Evolutionary conservation across 768 basidiomycete species (phyloP).

Genomic region (Neoboletus brunneissimus): DNA sequence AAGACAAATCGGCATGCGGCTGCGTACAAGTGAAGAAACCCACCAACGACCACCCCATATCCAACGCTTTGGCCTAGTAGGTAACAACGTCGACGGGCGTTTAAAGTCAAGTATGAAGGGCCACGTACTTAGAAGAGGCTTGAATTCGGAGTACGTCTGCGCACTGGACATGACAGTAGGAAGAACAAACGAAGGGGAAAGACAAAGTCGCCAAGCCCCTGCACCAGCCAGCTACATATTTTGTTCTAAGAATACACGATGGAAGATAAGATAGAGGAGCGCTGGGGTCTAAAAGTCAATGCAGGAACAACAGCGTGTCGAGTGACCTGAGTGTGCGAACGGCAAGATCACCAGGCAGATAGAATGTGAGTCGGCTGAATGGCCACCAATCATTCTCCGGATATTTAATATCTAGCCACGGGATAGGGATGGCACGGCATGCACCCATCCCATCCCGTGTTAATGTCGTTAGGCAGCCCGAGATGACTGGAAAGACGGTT

Average conservation of each 20-base stretch:
- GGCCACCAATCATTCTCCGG: neutral
- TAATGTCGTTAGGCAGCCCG: neutral
- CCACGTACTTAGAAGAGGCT: constrained; percentile 37
- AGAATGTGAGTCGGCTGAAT: neutral
- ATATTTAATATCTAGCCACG: neutral
- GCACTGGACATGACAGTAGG: constrained; percentile 12
- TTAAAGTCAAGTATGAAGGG: neutral
- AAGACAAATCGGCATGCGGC: neutral
- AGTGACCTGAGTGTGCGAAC: constrained; percentile 1
- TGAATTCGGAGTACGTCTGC: constrained; percentile 35
- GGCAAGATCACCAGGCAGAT: neutral
- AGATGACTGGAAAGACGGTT: neutral
- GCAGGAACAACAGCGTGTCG: neutral
- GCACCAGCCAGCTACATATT: constrained; percentile 1
- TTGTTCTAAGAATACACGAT: constrained; percentile 2
- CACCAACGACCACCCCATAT: constrained; percentile 49
- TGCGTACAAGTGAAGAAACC: constrained; percentile 2
- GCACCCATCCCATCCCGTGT: neutral
- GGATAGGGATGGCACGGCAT: neutral
- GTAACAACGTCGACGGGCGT: neutral
- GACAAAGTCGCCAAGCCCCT: neutral
- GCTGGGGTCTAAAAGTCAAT: neutral
- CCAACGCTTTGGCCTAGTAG: constrained; percentile 44
- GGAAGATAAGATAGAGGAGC: constrained; percentile 2
- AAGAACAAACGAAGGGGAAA: neutral